Evolutionary conservation across 495 filamentous ascomycete species (phyloP), one percentile per base, ranked within the genome.

Genomic region (Hypoxylon lenormandii): DNA sequence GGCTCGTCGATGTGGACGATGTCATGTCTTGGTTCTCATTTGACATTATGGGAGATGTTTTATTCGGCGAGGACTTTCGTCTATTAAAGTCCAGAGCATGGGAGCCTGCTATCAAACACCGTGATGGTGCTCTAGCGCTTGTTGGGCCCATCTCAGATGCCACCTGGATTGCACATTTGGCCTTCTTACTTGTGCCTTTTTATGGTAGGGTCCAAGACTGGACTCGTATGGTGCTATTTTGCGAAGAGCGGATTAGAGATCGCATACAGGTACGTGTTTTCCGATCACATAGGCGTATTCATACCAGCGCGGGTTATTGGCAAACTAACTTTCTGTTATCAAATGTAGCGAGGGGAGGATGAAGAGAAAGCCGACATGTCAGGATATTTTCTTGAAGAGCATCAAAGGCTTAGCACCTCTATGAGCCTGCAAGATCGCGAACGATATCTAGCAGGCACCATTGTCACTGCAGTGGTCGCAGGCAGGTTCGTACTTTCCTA

Each of bases 401-500:
- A 70, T 33, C 10, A 66, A 36, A 61, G 38, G 10, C 52, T 59
- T 0, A 50, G 50, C 13, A 45, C 10, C 1, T 42, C 38, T 13
- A 65, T 55, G 19, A 66, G 36, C 19, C 16, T 60, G 30, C 40
- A 57, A 56, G 56, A 28, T 13, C 46, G 67, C 43, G 55, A 70
- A 23, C 55, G 55, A 10, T 59, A 61, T 51, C 55, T 70, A 18
- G 38, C 26, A 5, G 67, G 67, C 50, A 70, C 67, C 15, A 49
- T 55, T 10, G 67, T 70, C 8, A 70, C 67, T 30, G 61, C 67
- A 4, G 67, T 70, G 13, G 54, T 70, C 49, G 67, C 67, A 60
- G 67, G 67, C 53, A 70, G 67, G 67, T 66, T 2, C 19, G 66
- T 21, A 18, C 16, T 26, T 18, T 47, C 10, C 26, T 30, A 11